Conservation (phyloP, 192 early-diverging fungal genomes). For the Coemansia sp. region DNA sequence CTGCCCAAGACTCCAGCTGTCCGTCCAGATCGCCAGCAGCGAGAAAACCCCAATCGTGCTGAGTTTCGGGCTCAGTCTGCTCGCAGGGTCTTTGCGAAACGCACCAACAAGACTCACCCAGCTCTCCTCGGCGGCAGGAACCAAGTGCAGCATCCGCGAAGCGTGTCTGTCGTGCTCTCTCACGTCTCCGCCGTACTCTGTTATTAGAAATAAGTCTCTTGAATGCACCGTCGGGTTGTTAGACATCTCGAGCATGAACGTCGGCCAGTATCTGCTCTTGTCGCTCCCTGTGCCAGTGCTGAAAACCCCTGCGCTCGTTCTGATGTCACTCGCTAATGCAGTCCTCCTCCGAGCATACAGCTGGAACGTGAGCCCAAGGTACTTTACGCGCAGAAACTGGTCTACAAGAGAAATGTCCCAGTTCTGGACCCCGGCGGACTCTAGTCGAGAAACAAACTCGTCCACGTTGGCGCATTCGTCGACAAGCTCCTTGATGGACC, state of each 20-base stretch:
- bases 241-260: conserved; percentile 42
- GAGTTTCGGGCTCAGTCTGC: conserved; percentile 17
- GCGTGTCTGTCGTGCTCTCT: not conserved
- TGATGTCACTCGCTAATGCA: conserved; percentile 3
- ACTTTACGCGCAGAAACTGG: conserved; percentile 43
- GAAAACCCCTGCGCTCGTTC: not conserved
- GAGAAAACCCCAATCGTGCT: conserved; percentile 42
- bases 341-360: conserved; percentile 34
- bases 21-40: conserved; percentile 17
- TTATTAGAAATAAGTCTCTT: not conserved
- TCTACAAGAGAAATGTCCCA: conserved; percentile 43
- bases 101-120: conserved; percentile 22
- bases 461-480: conserved; percentile 10
- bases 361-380: conserved; percentile 46
- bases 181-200: conserved; percentile 1
- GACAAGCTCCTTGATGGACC: conserved; percentile 19
- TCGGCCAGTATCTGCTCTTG: conserved; percentile 37
- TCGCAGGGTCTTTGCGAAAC: conserved; percentile 1
- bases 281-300: not conserved
- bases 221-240: conserved; percentile 14
- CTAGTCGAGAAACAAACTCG: conserved; percentile 21
- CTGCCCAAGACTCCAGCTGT: conserved; percentile 38
- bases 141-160: not conserved
- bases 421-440: conserved; percentile 21
- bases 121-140: conserved; percentile 23